Conservation (phyloP, 192 early-diverging fungal genomes). For the Entrophospora sp. region DNA sequence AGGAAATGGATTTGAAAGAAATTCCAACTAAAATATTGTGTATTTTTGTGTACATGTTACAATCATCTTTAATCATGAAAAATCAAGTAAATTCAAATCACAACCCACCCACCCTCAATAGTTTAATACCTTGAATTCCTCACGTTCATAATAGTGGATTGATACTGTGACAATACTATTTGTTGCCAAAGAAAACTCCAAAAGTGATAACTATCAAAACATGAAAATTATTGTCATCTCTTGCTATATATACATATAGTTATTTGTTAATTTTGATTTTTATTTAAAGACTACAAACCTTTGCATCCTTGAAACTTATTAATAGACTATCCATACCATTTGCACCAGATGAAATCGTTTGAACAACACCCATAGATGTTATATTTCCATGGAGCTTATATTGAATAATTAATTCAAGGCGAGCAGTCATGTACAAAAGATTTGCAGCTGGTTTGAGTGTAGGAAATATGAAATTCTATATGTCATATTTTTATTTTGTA, state of each 20-base stretch:
- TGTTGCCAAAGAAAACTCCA: conserved; percentile 71
- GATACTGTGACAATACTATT: conserved; percentile 83
- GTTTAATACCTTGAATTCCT: conserved; percentile 62
- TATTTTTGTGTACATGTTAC: no score
- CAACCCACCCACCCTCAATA: background rate
- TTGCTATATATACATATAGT: no score
- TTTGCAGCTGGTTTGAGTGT: conserved; percentile 21
- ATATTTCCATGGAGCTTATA: conserved; percentile 63
- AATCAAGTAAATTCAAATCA: background rate
- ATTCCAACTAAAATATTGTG: conserved; percentile 68
- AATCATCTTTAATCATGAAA: no score
- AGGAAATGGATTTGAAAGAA: conserved; percentile 49
- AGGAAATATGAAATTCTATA: conserved; percentile 23
- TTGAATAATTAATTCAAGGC: conserved; percentile 53
- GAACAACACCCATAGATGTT: conserved; percentile 60
- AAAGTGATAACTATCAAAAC: conserved; percentile 87
- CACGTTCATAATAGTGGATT: conserved; percentile 94
- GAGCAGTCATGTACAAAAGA: conserved; percentile 31
- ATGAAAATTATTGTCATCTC: no score
- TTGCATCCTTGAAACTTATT: conserved; percentile 74
- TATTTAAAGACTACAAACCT: conserved; percentile 40
- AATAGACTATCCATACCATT: conserved; percentile 65
- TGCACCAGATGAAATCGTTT: conserved; percentile 53
- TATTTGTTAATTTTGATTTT: background rate
- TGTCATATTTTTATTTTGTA: background rate